Percentiles rank a stretch among this genome's conserved stretches.
phyloP scores from a whole-genome alignment of 331 rosid genomes.

The Arachis monticola region DNA sequence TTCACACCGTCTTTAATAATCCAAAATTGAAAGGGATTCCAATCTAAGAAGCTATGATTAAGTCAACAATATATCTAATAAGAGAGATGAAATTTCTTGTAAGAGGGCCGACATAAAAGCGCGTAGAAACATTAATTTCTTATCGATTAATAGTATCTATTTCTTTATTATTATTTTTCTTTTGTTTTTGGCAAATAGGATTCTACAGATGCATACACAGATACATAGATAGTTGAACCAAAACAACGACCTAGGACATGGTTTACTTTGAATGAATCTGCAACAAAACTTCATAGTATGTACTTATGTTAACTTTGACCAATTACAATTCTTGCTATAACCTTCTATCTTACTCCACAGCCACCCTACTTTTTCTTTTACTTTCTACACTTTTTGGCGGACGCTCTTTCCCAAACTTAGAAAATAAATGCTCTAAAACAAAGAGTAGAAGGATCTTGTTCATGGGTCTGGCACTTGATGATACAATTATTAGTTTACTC shows the following conservation, averaged over 20 bases:
- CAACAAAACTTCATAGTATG: not conserved
- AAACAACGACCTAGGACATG: slow-evolving; percentile 21
- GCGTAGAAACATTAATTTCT: slow-evolving; percentile 22
- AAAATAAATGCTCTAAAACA: slow-evolving; percentile 16
- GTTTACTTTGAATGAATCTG: slow-evolving; percentile 41
- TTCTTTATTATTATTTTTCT: not conserved
- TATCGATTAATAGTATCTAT: not conserved
- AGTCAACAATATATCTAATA: slow-evolving; percentile 28
- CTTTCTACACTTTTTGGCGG: not conserved
- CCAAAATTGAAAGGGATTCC: slow-evolving; percentile 32
- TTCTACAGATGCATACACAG: not conserved
- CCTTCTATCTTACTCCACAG: not conserved
- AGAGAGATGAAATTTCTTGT: not conserved
- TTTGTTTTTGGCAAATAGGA: slow-evolving; percentile 28
- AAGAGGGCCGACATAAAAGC: slow-evolving; percentile 19
- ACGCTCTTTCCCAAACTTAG: not conserved
- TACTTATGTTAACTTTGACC: slow-evolving; percentile 30
- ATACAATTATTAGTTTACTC: slow-evolving; percentile 4
- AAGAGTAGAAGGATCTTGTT: slow-evolving; percentile 18
- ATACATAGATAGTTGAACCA: no score
- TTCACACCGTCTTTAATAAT: slow-evolving; percentile 34
- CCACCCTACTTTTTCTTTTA: slow-evolving; percentile 9
- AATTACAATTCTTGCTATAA: not conserved
- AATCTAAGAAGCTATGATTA: slow-evolving; percentile 17
- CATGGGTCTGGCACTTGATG: slow-evolving; percentile 34